A percentile compares a stretch with the other conserved stretches of the same genome.
Evolutionary conservation across 495 filamentous ascomycete genomes (phyloP).

Genomic region (Penicillium lagena): DNA sequence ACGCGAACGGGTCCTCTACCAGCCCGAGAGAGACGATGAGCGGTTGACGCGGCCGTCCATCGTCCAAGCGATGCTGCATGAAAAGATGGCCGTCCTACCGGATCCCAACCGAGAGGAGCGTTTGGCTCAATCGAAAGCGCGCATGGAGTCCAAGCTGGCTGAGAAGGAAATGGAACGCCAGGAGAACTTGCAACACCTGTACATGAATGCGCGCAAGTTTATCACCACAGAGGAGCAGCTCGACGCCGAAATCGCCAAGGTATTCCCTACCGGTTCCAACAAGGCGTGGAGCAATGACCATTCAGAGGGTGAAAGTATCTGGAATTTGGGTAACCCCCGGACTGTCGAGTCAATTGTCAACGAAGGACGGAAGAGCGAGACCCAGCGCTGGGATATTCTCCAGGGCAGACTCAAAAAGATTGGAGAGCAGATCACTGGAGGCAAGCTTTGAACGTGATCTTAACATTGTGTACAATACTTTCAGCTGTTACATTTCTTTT

Average conservation of each 20-base stretch:
- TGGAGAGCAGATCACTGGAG: constrained; percentile 62
- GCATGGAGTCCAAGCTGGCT: constrained; percentile 27
- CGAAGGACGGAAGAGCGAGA: constrained; percentile 24
- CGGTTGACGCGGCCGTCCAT: constrained; percentile 51
- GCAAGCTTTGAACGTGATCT: constrained; percentile 46
- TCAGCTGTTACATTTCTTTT: constrained; percentile 9
- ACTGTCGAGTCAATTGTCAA: constrained; percentile 38
- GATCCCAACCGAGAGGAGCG: constrained; percentile 44
- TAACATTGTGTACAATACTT: constrained; percentile 23
- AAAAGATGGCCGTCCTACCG: constrained; percentile 30
- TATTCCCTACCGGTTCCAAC: constrained; percentile 49
- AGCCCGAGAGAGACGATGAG: constrained; percentile 54
- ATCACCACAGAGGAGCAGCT: constrained; percentile 59
- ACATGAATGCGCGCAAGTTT: constrained; percentile 58
- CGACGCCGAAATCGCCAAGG: constrained; percentile 52
- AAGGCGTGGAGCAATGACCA: constrained; percentile 41
- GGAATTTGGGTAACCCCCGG: constrained; percentile 50
- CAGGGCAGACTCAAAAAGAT: constrained; percentile 57
- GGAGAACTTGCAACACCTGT: constrained; percentile 52
- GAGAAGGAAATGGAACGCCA: constrained; percentile 34
- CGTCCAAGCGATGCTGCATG: constrained; percentile 30
- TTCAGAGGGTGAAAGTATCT: constrained; percentile 44
- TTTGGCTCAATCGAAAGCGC: constrained; percentile 34
- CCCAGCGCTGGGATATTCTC: constrained; percentile 35
- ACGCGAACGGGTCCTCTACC: constrained; percentile 38